phyloP scores from a whole-genome alignment of 352 stramenopile genomes.

The Globisporangium cystogenes region DNA sequence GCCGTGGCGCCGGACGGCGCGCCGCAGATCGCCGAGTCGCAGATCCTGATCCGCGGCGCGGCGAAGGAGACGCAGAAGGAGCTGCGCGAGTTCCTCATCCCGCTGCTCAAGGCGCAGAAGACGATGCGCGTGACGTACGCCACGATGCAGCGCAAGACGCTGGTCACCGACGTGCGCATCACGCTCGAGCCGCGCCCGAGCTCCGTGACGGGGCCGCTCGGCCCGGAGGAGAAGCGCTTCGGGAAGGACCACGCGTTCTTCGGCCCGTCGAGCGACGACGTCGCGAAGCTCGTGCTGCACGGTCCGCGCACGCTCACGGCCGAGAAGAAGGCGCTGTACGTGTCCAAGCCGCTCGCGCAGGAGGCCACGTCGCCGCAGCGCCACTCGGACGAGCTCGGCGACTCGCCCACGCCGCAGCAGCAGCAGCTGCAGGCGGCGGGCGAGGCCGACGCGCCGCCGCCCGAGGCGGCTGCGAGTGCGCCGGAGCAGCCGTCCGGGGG shows the following conservation, averaged over 20 bases:
- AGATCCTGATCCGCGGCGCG: constrained; percentile 62
- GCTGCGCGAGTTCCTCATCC: constrained; percentile 54
- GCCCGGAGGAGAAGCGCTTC: constrained; percentile 55
- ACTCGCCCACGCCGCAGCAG: too few species aligned
- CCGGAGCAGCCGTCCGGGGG: not conserved
- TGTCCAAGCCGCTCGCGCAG: constrained; percentile 48
- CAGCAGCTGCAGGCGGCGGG: constrained; percentile 9
- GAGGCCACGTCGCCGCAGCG: not conserved
- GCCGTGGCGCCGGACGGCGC: constrained; percentile 37
- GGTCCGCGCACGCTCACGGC: constrained; percentile 40
- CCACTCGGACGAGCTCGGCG: not conserved
- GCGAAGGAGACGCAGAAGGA: constrained; percentile 49
- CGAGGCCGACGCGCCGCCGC: constrained; percentile 7
- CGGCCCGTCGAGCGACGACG: constrained; percentile 56
- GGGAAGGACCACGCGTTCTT: constrained; percentile 65
- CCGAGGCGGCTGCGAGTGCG: constrained; percentile 9
- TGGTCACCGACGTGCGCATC: constrained; percentile 76
- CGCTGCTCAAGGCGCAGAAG: constrained; percentile 67
- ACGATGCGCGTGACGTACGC: constrained; percentile 61
- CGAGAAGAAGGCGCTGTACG: constrained; percentile 60
- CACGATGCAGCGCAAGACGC: constrained; percentile 61
- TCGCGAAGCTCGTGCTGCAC: constrained; percentile 68
- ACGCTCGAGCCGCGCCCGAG: constrained; percentile 66
- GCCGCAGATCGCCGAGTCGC: constrained; percentile 44
- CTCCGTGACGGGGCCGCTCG: constrained; percentile 48